Percentiles rank a stretch among this genome's conserved stretches.
Evolutionary conservation across 352 stramenopile genomes (phyloP).

Genomic region (Phytophthora sansomeana): DNA sequence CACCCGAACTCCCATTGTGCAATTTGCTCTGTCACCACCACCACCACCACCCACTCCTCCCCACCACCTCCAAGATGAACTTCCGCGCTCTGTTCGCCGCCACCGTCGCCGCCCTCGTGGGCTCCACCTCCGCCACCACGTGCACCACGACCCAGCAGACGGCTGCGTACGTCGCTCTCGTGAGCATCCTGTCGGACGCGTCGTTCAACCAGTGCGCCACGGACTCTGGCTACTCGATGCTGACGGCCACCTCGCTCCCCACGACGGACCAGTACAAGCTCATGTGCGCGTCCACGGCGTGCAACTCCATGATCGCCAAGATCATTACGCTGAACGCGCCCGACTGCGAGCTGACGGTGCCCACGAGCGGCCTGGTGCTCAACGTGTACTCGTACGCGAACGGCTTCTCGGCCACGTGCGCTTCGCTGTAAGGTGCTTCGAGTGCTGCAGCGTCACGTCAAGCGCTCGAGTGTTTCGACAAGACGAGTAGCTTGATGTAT

Average conservation of each 20-base stretch:
- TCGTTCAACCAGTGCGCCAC: conserved; percentile 32
- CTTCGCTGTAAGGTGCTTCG: conserved; percentile 20
- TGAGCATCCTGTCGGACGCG: conserved; percentile 26
- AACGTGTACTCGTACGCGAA: conserved; percentile 41
- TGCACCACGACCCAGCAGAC: conserved; percentile 33
- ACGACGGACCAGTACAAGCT: conserved; percentile 26
- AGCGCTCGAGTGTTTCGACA: background rate
- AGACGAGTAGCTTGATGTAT: background rate
- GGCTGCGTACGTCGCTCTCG: conserved; percentile 27
- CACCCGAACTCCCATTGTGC: conserved; percentile 2
- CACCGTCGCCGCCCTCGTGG: conserved; percentile 25
- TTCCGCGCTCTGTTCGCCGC: conserved; percentile 30
- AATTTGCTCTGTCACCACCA: conserved; percentile 18
- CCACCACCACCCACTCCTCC: background rate
- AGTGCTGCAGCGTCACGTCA: background rate
- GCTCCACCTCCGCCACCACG: conserved; percentile 17
- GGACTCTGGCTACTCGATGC: conserved; percentile 37
- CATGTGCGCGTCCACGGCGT: conserved; percentile 38
- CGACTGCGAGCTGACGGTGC: conserved; percentile 41
- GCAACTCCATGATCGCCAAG: conserved; percentile 32
- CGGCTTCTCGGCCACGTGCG: conserved; percentile 28
- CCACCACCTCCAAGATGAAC: conserved; percentile 30
- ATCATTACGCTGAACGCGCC: conserved; percentile 35
- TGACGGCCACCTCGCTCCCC: conserved; percentile 32
- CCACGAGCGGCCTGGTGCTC: conserved; percentile 36